phyloP scores from a whole-genome alignment of 108 stramenopile genomes.

The Cyclostephanos invisitatus region DNA sequence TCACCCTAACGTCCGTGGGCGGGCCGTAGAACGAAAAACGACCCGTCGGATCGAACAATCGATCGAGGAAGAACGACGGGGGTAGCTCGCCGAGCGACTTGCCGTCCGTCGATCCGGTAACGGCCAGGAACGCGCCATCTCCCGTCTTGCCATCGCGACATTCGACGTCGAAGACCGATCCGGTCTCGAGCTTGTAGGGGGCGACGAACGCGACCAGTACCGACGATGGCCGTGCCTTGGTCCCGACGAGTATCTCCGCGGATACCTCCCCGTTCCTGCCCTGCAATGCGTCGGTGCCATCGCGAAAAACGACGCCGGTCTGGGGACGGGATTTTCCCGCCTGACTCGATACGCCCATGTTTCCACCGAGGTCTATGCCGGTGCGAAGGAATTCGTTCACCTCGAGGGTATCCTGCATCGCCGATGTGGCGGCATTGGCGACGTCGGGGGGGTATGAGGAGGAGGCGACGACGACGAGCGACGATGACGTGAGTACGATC shows the following conservation, averaged over 20 bases:
- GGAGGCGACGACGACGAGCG: no score
- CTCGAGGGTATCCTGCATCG: constrained; percentile 61
- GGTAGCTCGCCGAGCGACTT: no score
- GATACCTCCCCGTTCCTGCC: constrained; percentile 60
- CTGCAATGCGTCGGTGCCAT: constrained; percentile 71
- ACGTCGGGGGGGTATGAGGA: no score
- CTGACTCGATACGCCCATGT: constrained; percentile 77
- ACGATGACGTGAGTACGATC: no score
- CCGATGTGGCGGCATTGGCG: no score
- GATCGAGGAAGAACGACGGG: no score
- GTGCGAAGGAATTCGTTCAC: constrained; percentile 66
- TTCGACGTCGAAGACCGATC: constrained; percentile 80
- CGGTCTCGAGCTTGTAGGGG: constrained; percentile 66
- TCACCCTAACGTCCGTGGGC: no score
- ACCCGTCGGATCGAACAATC: no score
- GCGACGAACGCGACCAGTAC: constrained; percentile 67
- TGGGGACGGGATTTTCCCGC: constrained; percentile 77
- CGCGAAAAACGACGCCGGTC: constrained; percentile 77
- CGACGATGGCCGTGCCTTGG: constrained; percentile 45
- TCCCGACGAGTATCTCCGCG: constrained; percentile 74
- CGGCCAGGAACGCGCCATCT: constrained; percentile 82
- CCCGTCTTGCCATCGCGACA: constrained; percentile 77
- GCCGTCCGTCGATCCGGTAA: no score
- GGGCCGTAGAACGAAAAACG: no score
- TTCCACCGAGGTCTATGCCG: constrained; percentile 58